These are phyloP conservation scores for Chrysosporium queenslandicum DNA, from an alignment of 2,329 filamentous ascomycete genomes.

Conservation along the genomic window DNA sequence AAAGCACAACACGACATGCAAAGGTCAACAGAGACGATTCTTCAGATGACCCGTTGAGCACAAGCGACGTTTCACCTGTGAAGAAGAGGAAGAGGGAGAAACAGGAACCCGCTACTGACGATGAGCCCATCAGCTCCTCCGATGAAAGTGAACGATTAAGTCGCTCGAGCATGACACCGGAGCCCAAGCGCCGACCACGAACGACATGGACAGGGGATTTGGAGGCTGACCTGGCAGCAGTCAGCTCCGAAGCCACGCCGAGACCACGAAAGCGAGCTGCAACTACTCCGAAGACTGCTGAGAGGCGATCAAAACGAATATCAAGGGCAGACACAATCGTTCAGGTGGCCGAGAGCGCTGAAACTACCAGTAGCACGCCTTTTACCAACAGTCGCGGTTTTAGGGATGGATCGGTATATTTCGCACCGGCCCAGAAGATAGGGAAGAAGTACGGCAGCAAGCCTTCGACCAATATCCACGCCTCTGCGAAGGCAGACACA, in stretches of 20 bases:
- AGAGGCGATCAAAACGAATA: background rate
- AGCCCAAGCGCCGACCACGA: conserved; percentile 1
- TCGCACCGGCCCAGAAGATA: background rate
- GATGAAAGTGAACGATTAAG: conserved; percentile 22
- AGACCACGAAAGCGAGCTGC: background rate
- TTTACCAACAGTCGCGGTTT: background rate
- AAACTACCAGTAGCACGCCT: background rate
- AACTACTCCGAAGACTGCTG: background rate
- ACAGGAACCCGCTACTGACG: conserved; percentile 26
- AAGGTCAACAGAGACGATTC: conserved; percentile 4
- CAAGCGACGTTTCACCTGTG: background rate
- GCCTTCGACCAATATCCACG: background rate
- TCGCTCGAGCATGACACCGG: conserved; percentile 6
- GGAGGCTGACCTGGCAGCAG: background rate
- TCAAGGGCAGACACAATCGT: background rate
- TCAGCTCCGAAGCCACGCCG: background rate
- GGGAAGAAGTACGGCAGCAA: background rate
- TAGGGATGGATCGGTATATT: background rate
- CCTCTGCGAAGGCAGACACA: conserved; percentile 1
- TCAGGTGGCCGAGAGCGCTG: background rate
- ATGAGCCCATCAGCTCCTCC: conserved; percentile 29
- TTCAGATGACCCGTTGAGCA: conserved; percentile 10
- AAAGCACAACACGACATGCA: conserved; percentile 4
- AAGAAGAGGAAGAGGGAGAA: conserved; percentile 13
- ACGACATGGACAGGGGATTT: background rate